Conservation (phyloP, 805 yeast genomes). For the Candida tibetensis region DNA sequence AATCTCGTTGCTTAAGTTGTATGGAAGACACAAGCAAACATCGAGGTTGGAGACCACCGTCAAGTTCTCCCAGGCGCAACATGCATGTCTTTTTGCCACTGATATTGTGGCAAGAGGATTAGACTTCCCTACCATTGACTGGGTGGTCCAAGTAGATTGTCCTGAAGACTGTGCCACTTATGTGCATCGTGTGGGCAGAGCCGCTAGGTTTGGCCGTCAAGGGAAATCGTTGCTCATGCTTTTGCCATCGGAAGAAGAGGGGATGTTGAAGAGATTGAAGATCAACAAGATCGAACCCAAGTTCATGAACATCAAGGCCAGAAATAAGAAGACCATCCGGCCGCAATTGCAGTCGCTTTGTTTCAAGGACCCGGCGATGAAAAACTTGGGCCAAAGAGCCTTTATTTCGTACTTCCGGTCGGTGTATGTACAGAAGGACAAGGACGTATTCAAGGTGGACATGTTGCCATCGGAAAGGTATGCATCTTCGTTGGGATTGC, state of each 20-base stretch:
- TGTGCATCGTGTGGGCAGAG: constrained; percentile 87
- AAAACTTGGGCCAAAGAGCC: constrained; percentile 93
- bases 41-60: constrained; percentile 79
- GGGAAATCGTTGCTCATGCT: constrained; percentile 84
- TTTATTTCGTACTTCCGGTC: constrained; percentile 89
- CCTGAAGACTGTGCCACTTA: constrained; percentile 90
- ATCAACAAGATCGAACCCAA: constrained; percentile 66
- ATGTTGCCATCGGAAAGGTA: constrained; percentile 76
- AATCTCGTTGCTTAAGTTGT: constrained; percentile 77
- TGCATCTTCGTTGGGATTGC: constrained; percentile 87
- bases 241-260: constrained; percentile 79
- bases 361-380: constrained; percentile 87
- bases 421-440: constrained; percentile 81
- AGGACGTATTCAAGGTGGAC: constrained; percentile 76
- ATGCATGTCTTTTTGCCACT: constrained; percentile 82
- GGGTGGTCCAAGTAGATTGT: constrained; percentile 92
- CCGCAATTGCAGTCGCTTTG: constrained; percentile 86
- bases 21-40: constrained; percentile 89
- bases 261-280: constrained; percentile 62
- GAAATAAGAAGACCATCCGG: constrained; percentile 70
- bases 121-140: constrained; percentile 89
- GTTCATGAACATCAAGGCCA: constrained; percentile 68
- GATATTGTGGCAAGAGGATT: constrained; percentile 91
- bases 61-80: constrained; percentile 73
- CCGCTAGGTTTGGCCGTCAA: constrained; percentile 80